Conservation (phyloP, 2,329 filamentous ascomycete species). For the Zalaria sp. region DNA sequence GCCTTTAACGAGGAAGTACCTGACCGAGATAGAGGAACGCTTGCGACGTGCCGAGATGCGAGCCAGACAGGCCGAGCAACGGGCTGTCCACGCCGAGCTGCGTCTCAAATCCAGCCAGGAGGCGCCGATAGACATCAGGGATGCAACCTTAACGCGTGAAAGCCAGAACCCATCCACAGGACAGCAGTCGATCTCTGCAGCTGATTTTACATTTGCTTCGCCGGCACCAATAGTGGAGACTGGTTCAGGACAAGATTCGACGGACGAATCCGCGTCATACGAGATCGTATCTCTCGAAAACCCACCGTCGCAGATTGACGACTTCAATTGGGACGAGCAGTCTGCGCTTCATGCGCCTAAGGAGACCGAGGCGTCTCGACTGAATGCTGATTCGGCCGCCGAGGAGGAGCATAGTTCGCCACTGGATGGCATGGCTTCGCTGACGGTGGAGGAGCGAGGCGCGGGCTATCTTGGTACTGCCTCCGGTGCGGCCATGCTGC, state of each 20-base stretch:
- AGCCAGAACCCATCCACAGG: too few relatives aligned
- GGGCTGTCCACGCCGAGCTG: constrained; percentile 10
- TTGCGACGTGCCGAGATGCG: constrained; percentile 17
- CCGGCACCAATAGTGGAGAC: too few relatives aligned
- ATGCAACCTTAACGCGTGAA: too few relatives aligned
- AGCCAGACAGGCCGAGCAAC: constrained; percentile 9
- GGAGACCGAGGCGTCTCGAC: too few relatives aligned
- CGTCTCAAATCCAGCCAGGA: too few relatives aligned
- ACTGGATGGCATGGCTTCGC: constrained; percentile 18
- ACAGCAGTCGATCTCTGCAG: too few relatives aligned
- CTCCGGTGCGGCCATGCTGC: constrained; percentile 3
- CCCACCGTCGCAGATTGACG: constrained; percentile 11
- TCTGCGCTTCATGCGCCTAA: too few relatives aligned
- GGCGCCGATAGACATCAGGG: too few relatives aligned
- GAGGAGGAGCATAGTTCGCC: constrained; percentile 4
- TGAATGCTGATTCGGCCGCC: too few relatives aligned
- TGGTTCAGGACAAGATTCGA: too few relatives aligned
- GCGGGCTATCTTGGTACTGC: constrained; percentile 29
- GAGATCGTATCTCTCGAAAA: constrained; percentile 7
- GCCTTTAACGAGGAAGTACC: constrained; percentile 32
- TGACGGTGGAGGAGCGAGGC: constrained; percentile 19
- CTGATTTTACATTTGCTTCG: too few relatives aligned
- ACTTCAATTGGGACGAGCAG: constrained; percentile 13
- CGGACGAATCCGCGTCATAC: too few relatives aligned
- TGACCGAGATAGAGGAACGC: constrained; percentile 31